Evolutionary conservation across 768 basidiomycete genomes (phyloP).

Genomic region (Mycena venus): DNA sequence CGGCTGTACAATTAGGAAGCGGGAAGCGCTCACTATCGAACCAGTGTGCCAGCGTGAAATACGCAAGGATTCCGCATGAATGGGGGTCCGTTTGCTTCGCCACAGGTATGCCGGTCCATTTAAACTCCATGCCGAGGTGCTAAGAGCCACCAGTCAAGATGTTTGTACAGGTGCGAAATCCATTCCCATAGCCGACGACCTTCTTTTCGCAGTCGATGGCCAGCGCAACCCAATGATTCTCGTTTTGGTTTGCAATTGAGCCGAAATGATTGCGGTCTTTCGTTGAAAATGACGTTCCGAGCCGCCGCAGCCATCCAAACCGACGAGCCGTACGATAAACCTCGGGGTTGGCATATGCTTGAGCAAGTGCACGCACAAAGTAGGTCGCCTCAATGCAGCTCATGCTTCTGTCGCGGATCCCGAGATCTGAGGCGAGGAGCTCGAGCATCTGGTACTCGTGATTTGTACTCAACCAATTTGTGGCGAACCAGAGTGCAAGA

Average conservation of each 20-base stretch:
- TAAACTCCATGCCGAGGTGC: constrained; percentile 12
- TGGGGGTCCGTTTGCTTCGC: too few species aligned
- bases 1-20: constrained; percentile 4
- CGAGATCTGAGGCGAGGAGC: constrained; percentile 10
- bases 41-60: too few species aligned
- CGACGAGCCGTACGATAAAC: neutral
- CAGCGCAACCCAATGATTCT: constrained; percentile 25
- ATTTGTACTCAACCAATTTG: constrained; percentile 9
- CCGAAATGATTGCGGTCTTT: neutral
- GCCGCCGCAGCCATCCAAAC: constrained; percentile 6
- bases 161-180: constrained; percentile 1
- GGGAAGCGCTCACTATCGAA: constrained; percentile 4
- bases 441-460: too few species aligned
- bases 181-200: neutral
- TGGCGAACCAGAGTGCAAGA: constrained; percentile 19
- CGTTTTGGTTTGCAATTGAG: constrained; percentile 6
- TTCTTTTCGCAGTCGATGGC: constrained; percentile 7
- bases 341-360: constrained; percentile 14
- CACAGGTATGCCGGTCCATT: constrained; percentile 3
- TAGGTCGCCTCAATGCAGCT: constrained; percentile 2
- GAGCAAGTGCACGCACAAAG: neutral
- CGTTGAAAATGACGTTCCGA: constrained; percentile 10
- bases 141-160: constrained; percentile 13
- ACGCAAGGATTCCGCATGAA: constrained; percentile 22
- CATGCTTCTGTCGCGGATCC: neutral